phyloP scores from a whole-genome alignment of 2,329 filamentous ascomycete genomes.

The Colletotrichum neosansevieriae region DNA sequence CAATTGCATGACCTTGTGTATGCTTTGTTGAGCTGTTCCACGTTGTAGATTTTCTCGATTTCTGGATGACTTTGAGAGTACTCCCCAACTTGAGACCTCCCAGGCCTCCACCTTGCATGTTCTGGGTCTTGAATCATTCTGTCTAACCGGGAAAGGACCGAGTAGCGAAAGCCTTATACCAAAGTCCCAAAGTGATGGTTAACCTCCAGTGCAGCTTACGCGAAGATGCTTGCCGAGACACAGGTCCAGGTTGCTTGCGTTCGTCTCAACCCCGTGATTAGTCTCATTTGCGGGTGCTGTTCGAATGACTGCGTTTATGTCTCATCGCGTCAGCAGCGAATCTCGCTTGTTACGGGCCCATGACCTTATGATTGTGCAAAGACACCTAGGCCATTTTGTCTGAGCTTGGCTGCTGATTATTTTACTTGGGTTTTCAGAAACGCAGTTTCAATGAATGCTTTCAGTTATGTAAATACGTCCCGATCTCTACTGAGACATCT shows the following conservation, averaged over 20 bases:
- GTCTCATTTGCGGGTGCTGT: not conserved
- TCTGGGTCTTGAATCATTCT: not conserved
- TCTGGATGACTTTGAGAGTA: not conserved
- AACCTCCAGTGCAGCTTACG: not conserved
- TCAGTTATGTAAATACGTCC: too few relatives aligned
- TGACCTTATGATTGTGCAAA: not conserved
- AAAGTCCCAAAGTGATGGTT: not conserved
- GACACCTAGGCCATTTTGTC: too few relatives aligned
- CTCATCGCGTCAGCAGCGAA: constrained; percentile 4
- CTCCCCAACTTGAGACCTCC: not conserved
- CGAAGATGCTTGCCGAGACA: not conserved
- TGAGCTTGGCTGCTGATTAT: too few relatives aligned
- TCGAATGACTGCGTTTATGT: not conserved
- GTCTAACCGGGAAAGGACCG: too few relatives aligned
- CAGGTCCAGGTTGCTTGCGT: constrained; percentile 3
- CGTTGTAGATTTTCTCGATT: not conserved
- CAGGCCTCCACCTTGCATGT: not conserved
- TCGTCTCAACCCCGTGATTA: not conserved
- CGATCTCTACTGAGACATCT: too few relatives aligned
- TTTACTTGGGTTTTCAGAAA: too few relatives aligned
- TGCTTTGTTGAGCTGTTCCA: not conserved
- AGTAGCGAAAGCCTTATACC: not conserved
- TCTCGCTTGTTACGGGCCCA: not conserved
- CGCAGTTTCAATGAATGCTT: too few relatives aligned
- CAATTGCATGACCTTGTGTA: not conserved